Evolutionary conservation across 192 early-diverging fungal species (phyloP).

Genomic region (Backusella liffmaniae): DNA sequence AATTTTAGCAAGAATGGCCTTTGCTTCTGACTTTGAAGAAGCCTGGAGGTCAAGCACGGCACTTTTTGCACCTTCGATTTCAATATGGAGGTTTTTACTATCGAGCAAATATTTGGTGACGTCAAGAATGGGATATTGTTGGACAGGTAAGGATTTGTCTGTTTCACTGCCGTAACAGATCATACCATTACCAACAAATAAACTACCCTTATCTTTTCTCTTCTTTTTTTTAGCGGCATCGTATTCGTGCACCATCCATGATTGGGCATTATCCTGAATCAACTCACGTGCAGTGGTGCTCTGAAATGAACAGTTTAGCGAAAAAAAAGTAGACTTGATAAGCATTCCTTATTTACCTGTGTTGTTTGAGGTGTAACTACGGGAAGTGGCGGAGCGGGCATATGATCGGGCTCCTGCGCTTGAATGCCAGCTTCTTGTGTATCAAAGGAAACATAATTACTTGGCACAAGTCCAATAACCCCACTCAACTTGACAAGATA

Average conservation of each 20-base stretch:
- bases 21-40: conserved; percentile 61
- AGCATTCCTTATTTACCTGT: not conserved
- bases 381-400: not conserved
- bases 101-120: conserved; percentile 62
- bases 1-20: conserved; percentile 63
- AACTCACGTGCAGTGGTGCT: not conserved
- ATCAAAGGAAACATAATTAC: conserved; percentile 73
- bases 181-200: conserved; percentile 61
- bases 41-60: conserved; percentile 64
- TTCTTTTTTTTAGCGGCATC: conserved; percentile 71
- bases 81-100: conserved; percentile 60
- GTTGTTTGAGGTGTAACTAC: not conserved
- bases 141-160: conserved; percentile 57
- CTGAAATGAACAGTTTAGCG: not conserved
- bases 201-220: conserved; percentile 63
- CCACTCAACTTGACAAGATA: conserved; percentile 74
- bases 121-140: conserved; percentile 58
- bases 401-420: not conserved
- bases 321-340: not conserved
- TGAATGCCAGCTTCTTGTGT: not conserved
- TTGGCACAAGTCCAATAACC: conserved; percentile 81
- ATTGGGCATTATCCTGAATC: conserved; percentile 39
- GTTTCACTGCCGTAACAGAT: conserved; percentile 64
- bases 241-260: conserved; percentile 58
- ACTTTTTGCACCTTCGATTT: conserved; percentile 53